phyloP scores from a whole-genome alignment of 305 asterid species.

The Andrographis paniculata region DNA sequence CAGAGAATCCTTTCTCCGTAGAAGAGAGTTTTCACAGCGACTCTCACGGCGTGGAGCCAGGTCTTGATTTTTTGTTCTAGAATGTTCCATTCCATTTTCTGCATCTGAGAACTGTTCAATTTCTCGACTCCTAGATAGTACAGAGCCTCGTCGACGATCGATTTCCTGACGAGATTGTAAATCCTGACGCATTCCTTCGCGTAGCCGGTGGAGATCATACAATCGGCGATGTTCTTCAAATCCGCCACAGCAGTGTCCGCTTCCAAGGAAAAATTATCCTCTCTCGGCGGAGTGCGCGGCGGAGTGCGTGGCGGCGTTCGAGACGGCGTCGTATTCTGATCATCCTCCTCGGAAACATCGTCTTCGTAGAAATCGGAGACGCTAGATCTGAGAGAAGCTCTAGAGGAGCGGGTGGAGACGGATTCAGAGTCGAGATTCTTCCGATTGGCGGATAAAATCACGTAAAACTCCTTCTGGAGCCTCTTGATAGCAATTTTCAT shows the following conservation, averaged over 20 bases:
- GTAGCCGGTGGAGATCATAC: conserved; percentile 64
- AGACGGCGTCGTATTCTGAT: conserved; percentile 14
- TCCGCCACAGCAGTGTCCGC: conserved; percentile 32
- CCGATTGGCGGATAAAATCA: conserved; percentile 31
- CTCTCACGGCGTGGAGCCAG: conserved; percentile 42
- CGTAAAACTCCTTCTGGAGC: conserved; percentile 50
- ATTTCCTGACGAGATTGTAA: conserved; percentile 48
- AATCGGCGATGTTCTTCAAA: conserved; percentile 57
- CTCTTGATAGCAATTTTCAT: conserved; percentile 57
- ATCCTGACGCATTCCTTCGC: conserved; percentile 55
- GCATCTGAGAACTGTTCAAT: conserved; percentile 37
- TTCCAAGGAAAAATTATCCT: conserved; percentile 8
- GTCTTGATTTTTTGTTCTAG: conserved; percentile 45
- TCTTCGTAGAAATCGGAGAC: conserved; percentile 36
- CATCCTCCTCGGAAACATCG: conserved; percentile 39
- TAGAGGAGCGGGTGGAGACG: conserved; percentile 26
- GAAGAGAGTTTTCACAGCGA: conserved; percentile 46
- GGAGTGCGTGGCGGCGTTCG: no score
- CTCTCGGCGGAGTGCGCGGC: conserved; percentile 24
- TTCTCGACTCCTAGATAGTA: conserved; percentile 52
- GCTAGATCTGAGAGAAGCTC: conserved; percentile 25
- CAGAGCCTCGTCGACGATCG: conserved; percentile 60
- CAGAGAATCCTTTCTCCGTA: conserved; percentile 51
- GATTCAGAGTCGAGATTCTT: conserved; percentile 44
- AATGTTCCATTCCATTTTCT: conserved; percentile 54